These are phyloP conservation scores for Trichoderma asperelloides DNA, from an alignment of 495 filamentous ascomycete genomes.

Conservation along the genomic window DNA sequence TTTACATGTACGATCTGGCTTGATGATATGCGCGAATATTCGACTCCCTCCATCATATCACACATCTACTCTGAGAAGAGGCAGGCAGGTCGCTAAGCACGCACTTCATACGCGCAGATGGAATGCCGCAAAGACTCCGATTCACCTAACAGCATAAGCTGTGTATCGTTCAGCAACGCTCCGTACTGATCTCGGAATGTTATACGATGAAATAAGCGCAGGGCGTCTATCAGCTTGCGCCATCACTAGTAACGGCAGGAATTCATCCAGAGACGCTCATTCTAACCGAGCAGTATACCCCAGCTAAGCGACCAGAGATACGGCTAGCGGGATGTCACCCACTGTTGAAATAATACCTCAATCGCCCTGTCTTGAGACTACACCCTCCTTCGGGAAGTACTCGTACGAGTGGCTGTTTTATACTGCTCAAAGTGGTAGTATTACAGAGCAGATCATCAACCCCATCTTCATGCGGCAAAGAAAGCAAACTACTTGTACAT, in stretches of 20 bases:
- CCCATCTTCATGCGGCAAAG: not conserved
- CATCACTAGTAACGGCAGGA: not conserved
- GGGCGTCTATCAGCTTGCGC: too few species aligned
- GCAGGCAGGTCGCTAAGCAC: too few species aligned
- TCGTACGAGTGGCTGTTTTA: not conserved
- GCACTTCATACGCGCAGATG: too few species aligned
- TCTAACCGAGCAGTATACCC: not conserved
- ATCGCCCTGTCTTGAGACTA: not conserved
- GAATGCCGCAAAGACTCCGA: too few species aligned
- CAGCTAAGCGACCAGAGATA: not conserved
- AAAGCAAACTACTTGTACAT: not conserved
- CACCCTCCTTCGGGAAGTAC: not conserved
- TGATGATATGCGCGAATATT: not conserved
- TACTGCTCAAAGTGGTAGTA: too few species aligned
- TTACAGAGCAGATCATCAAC: not conserved
- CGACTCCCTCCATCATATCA: not conserved
- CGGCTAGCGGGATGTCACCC: conserved; percentile 4
- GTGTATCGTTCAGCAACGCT: too few species aligned
- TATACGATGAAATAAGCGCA: too few species aligned
- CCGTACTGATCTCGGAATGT: too few species aligned
- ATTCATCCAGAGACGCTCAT: not conserved
- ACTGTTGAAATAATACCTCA: not conserved
- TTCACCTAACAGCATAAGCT: too few species aligned
- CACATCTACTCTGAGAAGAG: not conserved
- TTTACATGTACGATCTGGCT: not conserved